Base-by-base conservation (phyloP, 768 basidiomycete genomes). In the Cantharellus cinnabarinus region DNA sequence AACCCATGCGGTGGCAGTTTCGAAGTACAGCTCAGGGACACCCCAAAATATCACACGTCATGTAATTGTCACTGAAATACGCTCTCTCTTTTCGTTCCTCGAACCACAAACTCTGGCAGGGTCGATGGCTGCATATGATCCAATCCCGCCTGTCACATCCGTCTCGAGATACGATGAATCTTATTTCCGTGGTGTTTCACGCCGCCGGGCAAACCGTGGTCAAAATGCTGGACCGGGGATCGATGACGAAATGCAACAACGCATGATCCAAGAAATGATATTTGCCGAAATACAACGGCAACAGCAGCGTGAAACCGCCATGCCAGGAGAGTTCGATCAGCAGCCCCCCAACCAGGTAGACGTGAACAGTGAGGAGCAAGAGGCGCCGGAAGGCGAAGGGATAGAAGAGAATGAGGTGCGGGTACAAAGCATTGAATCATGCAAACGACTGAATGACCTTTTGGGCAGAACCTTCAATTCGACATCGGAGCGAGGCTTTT, bases 101-200 rank as follows among this genome's bases (percentile, higher is more conserved):
- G 86, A 88, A 0, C 71, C 73, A 7, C 64, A 71, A 3, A 73
- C 85, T 3, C 69, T 77, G 7, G 70, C 74, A 3, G 71, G 70
- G 7, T 77, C 79, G 59, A 75, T 79, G 3, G 72, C 87, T 61
- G 79, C 83, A 4, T 95, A 83, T 64, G 94, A 97, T 66, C 91
- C 93, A 0, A 72, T 94, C 2, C 89, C 93, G 0, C 91, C 93
- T 0, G 71, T 70, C 3, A 75, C 76, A 0, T 70, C 76, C 15
- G 65, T 79, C 2, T 83, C 75, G 41, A 67, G 65, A 44, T 95
- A 95, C 69, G 76, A 89, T 62, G 71, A 75, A 2, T 68, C 68
- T n/a, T 95, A 91, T 70, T 93, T 97, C 71, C 71, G 34, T 0
- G 59, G 53, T 38, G 56, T 15, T 42, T 42, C 39, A 14, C 56